Evolutionary conservation across 108 stramenopile genomes (phyloP).

Genomic region (Pseudonitzschia multistriata): DNA sequence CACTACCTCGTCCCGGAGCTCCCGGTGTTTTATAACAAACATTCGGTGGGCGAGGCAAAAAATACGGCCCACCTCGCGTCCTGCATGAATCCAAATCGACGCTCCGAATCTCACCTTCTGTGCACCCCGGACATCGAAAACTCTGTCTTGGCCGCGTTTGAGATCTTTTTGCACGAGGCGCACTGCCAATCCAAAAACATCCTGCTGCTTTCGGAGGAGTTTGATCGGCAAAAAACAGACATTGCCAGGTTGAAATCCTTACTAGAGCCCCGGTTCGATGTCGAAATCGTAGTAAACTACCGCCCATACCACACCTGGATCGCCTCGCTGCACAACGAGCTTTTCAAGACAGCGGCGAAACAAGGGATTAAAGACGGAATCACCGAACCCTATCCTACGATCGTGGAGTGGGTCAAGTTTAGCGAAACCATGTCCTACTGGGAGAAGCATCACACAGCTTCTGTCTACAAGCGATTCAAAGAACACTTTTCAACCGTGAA

Average conservation of each 20-base stretch:
- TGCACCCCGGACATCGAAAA: background rate
- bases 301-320: background rate
- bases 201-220: background rate
- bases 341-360: background rate
- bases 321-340: background rate
- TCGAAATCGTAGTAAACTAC: background rate
- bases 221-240: background rate
- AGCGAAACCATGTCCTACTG: background rate
- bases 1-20: background rate
- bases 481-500: background rate
- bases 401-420: background rate
- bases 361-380: no score
- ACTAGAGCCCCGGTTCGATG: background rate
- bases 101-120: background rate
- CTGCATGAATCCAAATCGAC: background rate
- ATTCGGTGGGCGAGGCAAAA: background rate
- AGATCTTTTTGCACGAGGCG: background rate
- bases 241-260: background rate
- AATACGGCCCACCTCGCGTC: background rate
- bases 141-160: background rate
- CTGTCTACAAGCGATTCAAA: background rate
- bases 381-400: background rate
- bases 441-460: background rate
- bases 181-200: background rate
- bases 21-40: background rate